Conservation (phyloP, 2,329 filamentous ascomycete genomes). For the Aspergillus novoparasiticus region DNA sequence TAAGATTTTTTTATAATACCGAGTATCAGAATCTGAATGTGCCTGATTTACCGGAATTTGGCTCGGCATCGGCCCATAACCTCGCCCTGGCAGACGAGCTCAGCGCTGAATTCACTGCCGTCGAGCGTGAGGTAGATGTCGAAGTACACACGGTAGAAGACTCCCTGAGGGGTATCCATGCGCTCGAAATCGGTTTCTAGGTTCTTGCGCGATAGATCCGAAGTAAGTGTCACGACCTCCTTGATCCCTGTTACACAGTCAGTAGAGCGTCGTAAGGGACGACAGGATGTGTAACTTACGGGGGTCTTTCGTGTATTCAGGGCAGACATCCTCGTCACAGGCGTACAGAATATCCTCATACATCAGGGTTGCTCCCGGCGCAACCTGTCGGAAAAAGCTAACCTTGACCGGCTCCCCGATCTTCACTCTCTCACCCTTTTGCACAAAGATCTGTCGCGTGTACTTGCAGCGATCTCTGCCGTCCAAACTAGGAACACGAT, state of each 20-base stretch:
- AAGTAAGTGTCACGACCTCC: constrained; percentile 96
- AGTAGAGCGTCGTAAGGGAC: constrained; percentile 2
- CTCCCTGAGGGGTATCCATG: constrained; percentile 98
- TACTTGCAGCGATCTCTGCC: constrained; percentile 99
- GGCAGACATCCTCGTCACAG: constrained; percentile 96
- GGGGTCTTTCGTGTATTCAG: constrained; percentile 98
- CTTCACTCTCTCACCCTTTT: constrained; percentile 98
- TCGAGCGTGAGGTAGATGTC: constrained; percentile 87
- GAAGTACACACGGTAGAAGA: constrained; percentile 79
- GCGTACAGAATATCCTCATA: constrained; percentile 98
- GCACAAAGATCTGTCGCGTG: constrained; percentile 96
- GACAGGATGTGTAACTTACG: constrained; percentile 65
- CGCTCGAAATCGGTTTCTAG: constrained; percentile 98
- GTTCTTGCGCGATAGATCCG: constrained; percentile 95
- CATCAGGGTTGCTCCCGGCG: constrained; percentile 95
- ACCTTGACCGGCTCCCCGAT: constrained; percentile 99
- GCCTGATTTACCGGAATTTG: constrained; percentile 68
- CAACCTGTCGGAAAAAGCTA: constrained; percentile 96
- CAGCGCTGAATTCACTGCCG: constrained; percentile 95
- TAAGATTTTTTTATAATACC: not conserved
- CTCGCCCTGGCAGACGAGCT: constrained; percentile 98
- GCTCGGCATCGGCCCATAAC: constrained; percentile 97
- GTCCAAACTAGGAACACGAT: constrained; percentile 93
- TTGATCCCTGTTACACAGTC: constrained; percentile 74
- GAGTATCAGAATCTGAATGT: constrained; percentile 6